phyloP scores from a whole-genome alignment of 805 yeast genomes.

The Yamadazyma scolyti region DNA sequence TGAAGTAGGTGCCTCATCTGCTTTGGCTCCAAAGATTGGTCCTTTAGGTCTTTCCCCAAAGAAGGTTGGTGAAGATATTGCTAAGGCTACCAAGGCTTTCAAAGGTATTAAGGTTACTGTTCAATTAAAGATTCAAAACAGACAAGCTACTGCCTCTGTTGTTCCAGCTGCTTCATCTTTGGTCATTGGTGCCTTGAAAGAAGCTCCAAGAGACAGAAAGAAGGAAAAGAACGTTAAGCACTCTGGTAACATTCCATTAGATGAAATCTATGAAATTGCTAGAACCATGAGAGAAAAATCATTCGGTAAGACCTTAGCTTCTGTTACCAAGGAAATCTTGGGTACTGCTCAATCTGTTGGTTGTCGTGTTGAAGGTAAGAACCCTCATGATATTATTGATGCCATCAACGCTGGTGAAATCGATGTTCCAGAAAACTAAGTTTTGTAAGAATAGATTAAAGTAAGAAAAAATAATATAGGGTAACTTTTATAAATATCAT shows the following conservation, averaged over 20 bases:
- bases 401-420: constrained; percentile 98
- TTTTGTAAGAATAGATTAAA: constrained; percentile 34
- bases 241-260: constrained; percentile 97
- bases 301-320: constrained; percentile 94
- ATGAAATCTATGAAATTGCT: constrained; percentile 95
- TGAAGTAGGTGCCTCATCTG: constrained; percentile 99
- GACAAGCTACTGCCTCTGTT: constrained; percentile 98
- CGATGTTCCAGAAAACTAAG: constrained; percentile 82
- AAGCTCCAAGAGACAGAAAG: constrained; percentile 99
- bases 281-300: constrained; percentile 97
- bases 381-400: constrained; percentile 98
- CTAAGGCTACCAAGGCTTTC: constrained; percentile 98
- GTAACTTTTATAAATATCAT: constrained; percentile 9
- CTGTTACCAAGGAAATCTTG: constrained; percentile 96
- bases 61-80: constrained; percentile 99
- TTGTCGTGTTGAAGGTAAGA: constrained; percentile 98
- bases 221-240: constrained; percentile 99
- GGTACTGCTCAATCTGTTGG: constrained; percentile 99
- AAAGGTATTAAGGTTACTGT: constrained; percentile 99
- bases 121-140: constrained; percentile 97
- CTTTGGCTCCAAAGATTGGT: constrained; percentile 99
- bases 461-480: constrained; percentile 6
- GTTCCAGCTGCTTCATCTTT: constrained; percentile 99
- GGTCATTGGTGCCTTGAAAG: constrained; percentile 98
- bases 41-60: constrained; percentile 99